These are phyloP conservation scores for Papiliotrema flavescens DNA, from an alignment of 1,284 basidiomycete species.

Conservation along the genomic window DNA sequence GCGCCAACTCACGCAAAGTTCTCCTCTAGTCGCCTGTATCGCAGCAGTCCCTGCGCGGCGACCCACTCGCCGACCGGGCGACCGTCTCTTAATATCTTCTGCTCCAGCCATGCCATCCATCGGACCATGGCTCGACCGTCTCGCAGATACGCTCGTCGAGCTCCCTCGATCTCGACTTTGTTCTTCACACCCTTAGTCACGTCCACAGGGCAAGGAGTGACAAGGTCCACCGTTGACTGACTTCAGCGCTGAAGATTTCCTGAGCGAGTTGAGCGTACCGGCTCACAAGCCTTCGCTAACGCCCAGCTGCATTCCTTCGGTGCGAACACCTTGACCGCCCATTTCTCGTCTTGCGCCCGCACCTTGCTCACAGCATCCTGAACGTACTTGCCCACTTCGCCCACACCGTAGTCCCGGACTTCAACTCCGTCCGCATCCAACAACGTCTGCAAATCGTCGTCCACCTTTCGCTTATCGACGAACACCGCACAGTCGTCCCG, in stretches of 20 bases:
- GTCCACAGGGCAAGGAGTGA: conserved; percentile 56
- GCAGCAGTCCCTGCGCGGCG: conserved; percentile 76
- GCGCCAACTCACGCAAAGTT: conserved; percentile 58
- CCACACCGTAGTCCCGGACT: conserved; percentile 59
- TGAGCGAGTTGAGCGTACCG: conserved; percentile 17
- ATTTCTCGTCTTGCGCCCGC: conserved; percentile 11
- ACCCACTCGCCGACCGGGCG: conserved; percentile 82
- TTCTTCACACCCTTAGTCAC: conserved; percentile 87
- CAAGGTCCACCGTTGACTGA: conserved; percentile 32
- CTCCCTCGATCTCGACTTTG: conserved; percentile 72
- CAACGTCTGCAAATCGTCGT: conserved; percentile 21
- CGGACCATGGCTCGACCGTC: conserved; percentile 83
- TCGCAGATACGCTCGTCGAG: conserved; percentile 78
- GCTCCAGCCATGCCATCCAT: conserved; percentile 89
- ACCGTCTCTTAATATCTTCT: conserved; percentile 68
- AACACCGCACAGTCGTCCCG: conserved; percentile 50
- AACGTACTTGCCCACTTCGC: conserved; percentile 76
- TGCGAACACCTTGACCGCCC: conserved; percentile 27
- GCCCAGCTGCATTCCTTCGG: conserved; percentile 43
- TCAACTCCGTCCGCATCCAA: conserved; percentile 57
- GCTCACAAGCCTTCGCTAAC: conserved; percentile 27
- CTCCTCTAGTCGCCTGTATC: conserved; percentile 69
- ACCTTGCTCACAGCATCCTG: conserved; percentile 15
- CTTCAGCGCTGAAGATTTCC: neutral
- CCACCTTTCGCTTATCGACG: conserved; percentile 42